Evolutionary conservation across 208 protist species (phyloP), one percentile per base, ranked within the genome.

Genomic region (Trypanosoma scelopori): DNA sequence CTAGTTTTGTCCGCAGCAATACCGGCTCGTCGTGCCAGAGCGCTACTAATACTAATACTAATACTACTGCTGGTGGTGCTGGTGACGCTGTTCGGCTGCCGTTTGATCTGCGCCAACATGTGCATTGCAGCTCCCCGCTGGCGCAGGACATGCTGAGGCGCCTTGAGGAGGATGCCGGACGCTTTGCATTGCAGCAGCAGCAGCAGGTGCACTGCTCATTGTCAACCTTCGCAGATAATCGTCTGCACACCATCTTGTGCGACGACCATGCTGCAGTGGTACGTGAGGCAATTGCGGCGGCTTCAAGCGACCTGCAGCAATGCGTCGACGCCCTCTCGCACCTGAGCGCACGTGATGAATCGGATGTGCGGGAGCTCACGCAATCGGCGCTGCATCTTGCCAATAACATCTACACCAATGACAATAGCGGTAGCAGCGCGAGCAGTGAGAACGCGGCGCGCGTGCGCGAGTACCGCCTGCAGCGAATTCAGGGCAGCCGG

Each of bases 111-210:
- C 71, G 56, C 0, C 15, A 49, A 39, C 82, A 89, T 70, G 65
- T 70, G 5, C 67, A 74, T 41, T 71, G 81, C 15, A 61, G 64
- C 37, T 67, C 84, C 1, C 82, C 77, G 7, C 70, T 97, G 37
- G 84, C 82, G 35, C 58, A 81, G 53, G 75, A 79, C 61, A 91
- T 97, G 87, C 79, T 94, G 50, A 68, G 79, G 35, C 78, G 91
- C 1, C 65, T 97, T 18, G 80, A 89, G 52, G 76, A 86, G 28
- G 91, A 97, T 72, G 78, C 85, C 13, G 43, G 37, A 32, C 69
- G 76, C 48, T 96, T 87, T 71, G 71, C 74, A n/a, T 28, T 66
- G 5, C 73, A 89, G 66, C 71, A 82, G 66, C 65, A 69, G 50
- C 37, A 78, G 32, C 68, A 77, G 48, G 48, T 63, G 5, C 45